Evolutionary conservation across 345 rosid genomes (phyloP).

Genomic region (Erysimum cheiranthoides): DNA sequence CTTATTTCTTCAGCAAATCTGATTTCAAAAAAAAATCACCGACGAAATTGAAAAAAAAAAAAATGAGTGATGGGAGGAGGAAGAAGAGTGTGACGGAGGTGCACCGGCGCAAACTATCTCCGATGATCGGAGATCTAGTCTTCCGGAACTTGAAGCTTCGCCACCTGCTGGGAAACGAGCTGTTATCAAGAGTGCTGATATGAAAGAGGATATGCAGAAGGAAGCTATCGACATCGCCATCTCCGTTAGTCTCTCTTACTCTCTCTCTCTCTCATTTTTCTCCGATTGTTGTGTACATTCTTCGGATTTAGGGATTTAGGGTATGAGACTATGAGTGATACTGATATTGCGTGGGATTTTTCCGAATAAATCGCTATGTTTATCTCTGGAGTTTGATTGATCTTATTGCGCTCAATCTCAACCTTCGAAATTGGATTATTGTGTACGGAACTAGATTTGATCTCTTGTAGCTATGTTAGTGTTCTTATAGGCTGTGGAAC

Average conservation of each 20-base stretch:
- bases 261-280: background rate
- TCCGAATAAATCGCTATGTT: too few relatives aligned
- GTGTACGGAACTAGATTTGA: too few relatives aligned
- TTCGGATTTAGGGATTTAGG: constrained; percentile 37
- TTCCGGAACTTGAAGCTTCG: too few relatives aligned
- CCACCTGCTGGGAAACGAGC: too few relatives aligned
- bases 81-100: constrained; percentile 65
- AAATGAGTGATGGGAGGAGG: constrained; percentile 59
- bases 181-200: too few relatives aligned
- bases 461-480: too few relatives aligned
- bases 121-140: too few relatives aligned
- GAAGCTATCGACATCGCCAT: constrained; percentile 88
- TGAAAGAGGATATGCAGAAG: constrained; percentile 94
- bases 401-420: too few relatives aligned
- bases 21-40: constrained; percentile 10
- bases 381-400: too few relatives aligned
- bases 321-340: background rate
- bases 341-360: background rate
- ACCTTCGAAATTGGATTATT: too few relatives aligned
- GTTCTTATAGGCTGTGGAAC: too few relatives aligned
- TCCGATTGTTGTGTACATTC: constrained; percentile 2
- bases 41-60: constrained; percentile 9
- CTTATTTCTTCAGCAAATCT: constrained; percentile 20
- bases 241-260: constrained; percentile 54
- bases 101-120: too few relatives aligned